Base-by-base conservation (phyloP, 2,329 filamentous ascomycete genomes). In the Thielaviopsis ethacetica region DNA sequence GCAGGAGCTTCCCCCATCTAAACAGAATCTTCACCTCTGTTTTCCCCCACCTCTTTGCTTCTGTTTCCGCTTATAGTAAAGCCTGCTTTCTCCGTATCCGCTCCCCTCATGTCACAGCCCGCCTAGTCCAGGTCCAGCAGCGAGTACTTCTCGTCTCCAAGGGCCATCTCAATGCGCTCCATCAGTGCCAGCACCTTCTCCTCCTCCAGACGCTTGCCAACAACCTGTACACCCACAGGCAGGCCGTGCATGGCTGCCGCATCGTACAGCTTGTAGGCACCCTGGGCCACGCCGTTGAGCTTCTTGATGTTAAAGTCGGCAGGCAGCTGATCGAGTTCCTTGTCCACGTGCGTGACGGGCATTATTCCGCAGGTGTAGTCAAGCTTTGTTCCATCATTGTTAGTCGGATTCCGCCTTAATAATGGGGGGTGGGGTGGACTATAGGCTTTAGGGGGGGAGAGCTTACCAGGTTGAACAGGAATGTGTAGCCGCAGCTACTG, bases 401-500 rank as follows among this genome's bases (percentile, higher is more conserved):
- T 54, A 60, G 41, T 19, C 15, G 21, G n/a, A 27, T 54, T 53
- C 24, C 15, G 24, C 21, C 22, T 38, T n/a, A 50, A 6, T 6
- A 50, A 21, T 22, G 15, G 22, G 24, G 15, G n/a, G n/a, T n/a
- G n/a, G n/a, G n/a, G n/a, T n/a, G n/a, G n/a, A n/a, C n/a, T n/a
- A n/a, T n/a, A n/a, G n/a, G n/a, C n/a, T n/a, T n/a, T n/a, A n/a
- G n/a, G n/a, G n/a, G n/a, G n/a, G n/a, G n/a, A n/a, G n/a, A 6
- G 73, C 81, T 71, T 72, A 87, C 84, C 66, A 96, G 64, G 66
- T 96, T 96, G 74, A 93, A 97, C 59, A 95, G 71, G 68, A 96
- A 95, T 0, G 91, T 96, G 67, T 97, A 96, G 1, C 89, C 90
- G 66, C 91, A 96, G 64, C 84, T 88, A 62, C 85, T 86, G 52